Evolutionary conservation across 768 basidiomycete genomes (phyloP).

Genomic region (Dacryopinax spathularia): DNA sequence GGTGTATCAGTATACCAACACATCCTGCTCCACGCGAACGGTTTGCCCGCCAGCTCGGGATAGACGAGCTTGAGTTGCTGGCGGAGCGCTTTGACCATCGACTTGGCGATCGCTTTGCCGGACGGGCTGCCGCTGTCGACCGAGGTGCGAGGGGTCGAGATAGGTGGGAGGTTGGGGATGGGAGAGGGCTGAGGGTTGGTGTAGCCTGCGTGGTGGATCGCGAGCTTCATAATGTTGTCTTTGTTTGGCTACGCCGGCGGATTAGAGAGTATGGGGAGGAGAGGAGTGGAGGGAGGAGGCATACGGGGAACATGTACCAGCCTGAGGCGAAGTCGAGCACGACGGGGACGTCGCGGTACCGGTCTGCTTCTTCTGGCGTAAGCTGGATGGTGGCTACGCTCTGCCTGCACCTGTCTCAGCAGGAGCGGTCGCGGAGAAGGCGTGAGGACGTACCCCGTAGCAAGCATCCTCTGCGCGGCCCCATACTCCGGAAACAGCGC

Average conservation of each 20-base stretch:
- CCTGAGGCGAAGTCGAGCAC: conserved; percentile 57
- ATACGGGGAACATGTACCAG: conserved; percentile 73
- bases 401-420: conserved; percentile 38
- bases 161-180: neutral
- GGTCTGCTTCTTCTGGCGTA: conserved; percentile 47
- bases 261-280: no score
- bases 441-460: conserved; percentile 34
- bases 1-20: conserved; percentile 93
- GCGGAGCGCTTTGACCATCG: conserved; percentile 38
- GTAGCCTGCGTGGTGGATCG: conserved; percentile 62
- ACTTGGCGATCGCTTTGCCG: conserved; percentile 53
- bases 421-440: neutral
- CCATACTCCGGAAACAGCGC: conserved; percentile 47
- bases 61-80: conserved; percentile 42
- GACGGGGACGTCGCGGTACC: conserved; percentile 51
- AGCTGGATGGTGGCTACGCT: conserved; percentile 64
- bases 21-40: conserved; percentile 57
- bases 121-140: conserved; percentile 29
- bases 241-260: conserved; percentile 2
- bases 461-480: conserved; percentile 40
- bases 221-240: conserved; percentile 49
- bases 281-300: conserved; percentile 20
- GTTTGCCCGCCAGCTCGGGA: conserved; percentile 61
- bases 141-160: conserved; percentile 54
- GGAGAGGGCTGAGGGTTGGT: conserved; percentile 20